Conservation (phyloP, 495 filamentous ascomycete genomes). For the Jackrogersella minutella region DNA sequence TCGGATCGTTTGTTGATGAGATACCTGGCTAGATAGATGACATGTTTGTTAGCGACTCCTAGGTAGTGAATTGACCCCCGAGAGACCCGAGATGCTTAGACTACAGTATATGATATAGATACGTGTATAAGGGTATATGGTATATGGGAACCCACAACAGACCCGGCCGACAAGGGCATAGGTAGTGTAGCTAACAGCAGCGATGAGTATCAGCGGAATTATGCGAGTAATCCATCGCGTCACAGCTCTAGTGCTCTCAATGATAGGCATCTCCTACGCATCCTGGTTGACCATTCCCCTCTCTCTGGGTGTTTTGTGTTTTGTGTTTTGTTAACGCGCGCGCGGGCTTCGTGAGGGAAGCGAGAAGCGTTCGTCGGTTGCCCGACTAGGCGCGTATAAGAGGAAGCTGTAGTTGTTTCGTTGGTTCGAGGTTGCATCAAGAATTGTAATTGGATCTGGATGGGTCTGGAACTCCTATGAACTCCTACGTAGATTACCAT, state of each 20-base stretch:
- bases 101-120: no score
- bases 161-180: slow-evolving; percentile 53
- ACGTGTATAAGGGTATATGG: no score
- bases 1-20: slow-evolving; percentile 63
- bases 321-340: neutral
- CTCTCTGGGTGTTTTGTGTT: neutral
- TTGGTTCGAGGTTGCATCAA: slow-evolving; percentile 32
- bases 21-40: slow-evolving; percentile 62
- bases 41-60: slow-evolving; percentile 2
- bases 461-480: slow-evolving; percentile 2
- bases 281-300: slow-evolving; percentile 29
- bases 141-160: slow-evolving; percentile 56
- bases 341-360: neutral
- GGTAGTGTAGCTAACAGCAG: slow-evolving; percentile 48
- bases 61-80: neutral
- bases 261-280: slow-evolving; percentile 43
- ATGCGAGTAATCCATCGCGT: slow-evolving; percentile 57
- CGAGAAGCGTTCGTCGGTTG: slow-evolving; percentile 7
- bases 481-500: neutral
- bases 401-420: slow-evolving; percentile 20
- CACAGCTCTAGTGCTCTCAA: slow-evolving; percentile 46
- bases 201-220: slow-evolving; percentile 52
- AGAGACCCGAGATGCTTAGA: no score
- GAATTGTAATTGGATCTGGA: slow-evolving; percentile 28
- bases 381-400: slow-evolving; percentile 28